Evolutionary conservation across 2,329 filamentous ascomycete species (phyloP), one percentile per base, ranked within the genome.

Genomic region (Penicillium sp.): DNA sequence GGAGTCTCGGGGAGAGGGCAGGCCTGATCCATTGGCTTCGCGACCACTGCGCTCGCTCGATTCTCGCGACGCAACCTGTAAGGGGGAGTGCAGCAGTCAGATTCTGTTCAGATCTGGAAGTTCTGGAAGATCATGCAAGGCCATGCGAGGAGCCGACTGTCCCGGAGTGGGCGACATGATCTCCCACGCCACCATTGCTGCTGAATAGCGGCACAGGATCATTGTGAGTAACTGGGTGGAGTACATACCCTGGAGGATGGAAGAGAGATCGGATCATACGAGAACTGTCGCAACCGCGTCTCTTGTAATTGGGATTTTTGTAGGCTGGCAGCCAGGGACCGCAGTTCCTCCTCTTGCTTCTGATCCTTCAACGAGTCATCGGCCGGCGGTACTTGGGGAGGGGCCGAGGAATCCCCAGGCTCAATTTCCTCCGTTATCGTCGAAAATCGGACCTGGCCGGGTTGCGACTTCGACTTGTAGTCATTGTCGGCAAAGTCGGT

Each of bases 181-280:
- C n/a, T n/a, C n/a, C n/a, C n/a, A n/a, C n/a, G n/a, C n/a, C n/a
- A n/a, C n/a, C n/a, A n/a, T n/a, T n/a, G n/a, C n/a, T n/a, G n/a
- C n/a, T n/a, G n/a, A n/a, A n/a, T n/a, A n/a, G n/a, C n/a, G n/a
- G n/a, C n/a, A n/a, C n/a, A n/a, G n/a, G n/a, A n/a, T n/a, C n/a
- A n/a, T n/a, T n/a, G n/a, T n/a, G n/a, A n/a, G n/a, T n/a, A n/a
- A n/a, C n/a, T n/a, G n/a, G n/a, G n/a, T 35, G 31, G 12, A 15
- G 21, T 8, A 69, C 69, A 45, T 70, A 74, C 70, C 56, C 70
- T 69, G 38, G 64, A 71, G 15, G 68, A 62, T 52, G 93, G 91
- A 45, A 97, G 76, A 32, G 93, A 97, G 56, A 95, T 83, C 31
- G 91, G 85, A 66, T 96, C 90, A 64, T 90, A 97, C 38, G 85